Evolutionary conservation across 139 green algal genomes (phyloP), one percentile per base, ranked within the genome.

Genomic region (Micromonas pusilla): DNA sequence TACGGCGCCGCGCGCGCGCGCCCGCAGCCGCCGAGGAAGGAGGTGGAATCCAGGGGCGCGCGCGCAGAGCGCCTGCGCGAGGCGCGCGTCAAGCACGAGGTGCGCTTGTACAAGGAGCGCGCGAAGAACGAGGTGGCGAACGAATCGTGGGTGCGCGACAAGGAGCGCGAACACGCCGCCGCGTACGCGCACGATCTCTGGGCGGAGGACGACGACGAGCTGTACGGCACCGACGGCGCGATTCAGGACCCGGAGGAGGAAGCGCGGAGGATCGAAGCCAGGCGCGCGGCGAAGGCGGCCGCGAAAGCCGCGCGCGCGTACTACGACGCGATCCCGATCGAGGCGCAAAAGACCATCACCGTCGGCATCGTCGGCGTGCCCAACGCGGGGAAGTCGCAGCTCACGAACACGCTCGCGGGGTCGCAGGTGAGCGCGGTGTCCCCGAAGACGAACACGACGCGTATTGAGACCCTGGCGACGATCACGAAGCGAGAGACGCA

Each of bases 361-460:
- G 85, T 86, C 2, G 85, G 79, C 1, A 37, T 91, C 0, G 53
- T 90, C 0, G 87, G 87, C 21, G 82, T 81, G 0, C 85, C 87
- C 2, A 90, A 90, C 76, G 83, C 87, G 38, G 87, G 87, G 33
- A 91, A 91, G 70, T 88, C 84, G 34, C 80, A 77, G n/a, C 81
- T 91, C 19, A 77, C 72, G 13, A 90, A 91, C 63, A 52, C 71
- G 5, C 70, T 91, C 9, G 73, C 87, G 0, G 87, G 87, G 32
- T 52, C 26, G 6, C 89, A 90, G 63, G 81, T 91, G 2, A 83
- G 84, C n/a, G 90, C 90, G 2, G 90, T 93, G 25, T 93, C 88
- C 9, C 39, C 66, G 20, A 92, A 93, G 63, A 87, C 86, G 45
- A 94, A 94, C 83, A 94, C 90, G 2, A 94, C 90, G 1, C 33